These are phyloP conservation scores for Colletotrichum orbiculare DNA, from an alignment of 2,329 filamentous ascomycete genomes.

Conservation along the genomic window DNA sequence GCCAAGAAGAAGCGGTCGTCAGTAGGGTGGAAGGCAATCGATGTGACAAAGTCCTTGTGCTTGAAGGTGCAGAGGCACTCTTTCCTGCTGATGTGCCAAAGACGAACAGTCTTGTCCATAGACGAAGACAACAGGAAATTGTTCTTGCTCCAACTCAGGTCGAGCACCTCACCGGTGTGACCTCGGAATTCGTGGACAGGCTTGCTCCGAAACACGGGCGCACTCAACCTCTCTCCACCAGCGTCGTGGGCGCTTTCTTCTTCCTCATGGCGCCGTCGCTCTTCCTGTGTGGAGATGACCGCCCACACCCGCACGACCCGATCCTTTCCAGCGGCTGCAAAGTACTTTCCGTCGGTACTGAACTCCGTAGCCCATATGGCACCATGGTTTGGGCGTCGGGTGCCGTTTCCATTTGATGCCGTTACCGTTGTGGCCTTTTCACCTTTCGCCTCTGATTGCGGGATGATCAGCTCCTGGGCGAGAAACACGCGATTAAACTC, in stretches of 20 bases:
- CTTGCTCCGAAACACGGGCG: constrained; percentile 87
- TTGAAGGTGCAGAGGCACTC: constrained; percentile 95
- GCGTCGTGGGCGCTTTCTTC: constrained; percentile 66
- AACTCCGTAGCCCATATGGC: constrained; percentile 95
- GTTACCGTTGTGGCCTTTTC: constrained; percentile 52
- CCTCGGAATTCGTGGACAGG: constrained; percentile 84
- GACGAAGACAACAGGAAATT: constrained; percentile 95
- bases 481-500: constrained; percentile 91
- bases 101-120: constrained; percentile 95
- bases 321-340: constrained; percentile 94
- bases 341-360: constrained; percentile 88
- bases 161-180: constrained; percentile 87
- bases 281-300: constrained; percentile 84
- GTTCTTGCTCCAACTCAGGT: constrained; percentile 99
- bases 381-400: constrained; percentile 50
- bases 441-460: constrained; percentile 4
- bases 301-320: constrained; percentile 87
- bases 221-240: constrained; percentile 75
- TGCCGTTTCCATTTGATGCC: constrained; percentile 43
- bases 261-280: constrained; percentile 78
- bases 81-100: constrained; percentile 89
- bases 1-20: constrained; percentile 98
- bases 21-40: constrained; percentile 91
- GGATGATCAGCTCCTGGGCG: constrained; percentile 80
- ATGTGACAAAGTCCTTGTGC: constrained; percentile 94